These are phyloP conservation scores for Pichia californica DNA, from an alignment of 805 yeast species.

Conservation along the genomic window DNA sequence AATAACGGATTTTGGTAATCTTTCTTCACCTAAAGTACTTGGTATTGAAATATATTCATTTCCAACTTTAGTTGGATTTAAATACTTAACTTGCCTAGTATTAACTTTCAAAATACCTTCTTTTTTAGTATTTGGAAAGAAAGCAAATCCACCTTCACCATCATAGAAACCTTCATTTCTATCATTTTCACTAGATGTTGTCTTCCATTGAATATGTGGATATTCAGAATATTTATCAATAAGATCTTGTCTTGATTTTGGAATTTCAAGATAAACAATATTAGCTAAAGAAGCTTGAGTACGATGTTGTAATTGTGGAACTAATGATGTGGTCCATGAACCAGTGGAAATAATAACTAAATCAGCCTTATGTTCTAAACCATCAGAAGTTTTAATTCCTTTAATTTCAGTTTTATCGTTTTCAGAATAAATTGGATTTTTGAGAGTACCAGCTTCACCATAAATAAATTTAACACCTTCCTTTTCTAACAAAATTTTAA, in stretches of 20 bases:
- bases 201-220: conserved; percentile 17
- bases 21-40: conserved; percentile 12
- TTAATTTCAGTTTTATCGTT: conserved; percentile 5
- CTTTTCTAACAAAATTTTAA: conserved; percentile 12
- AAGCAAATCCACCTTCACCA: conserved; percentile 17
- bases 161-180: conserved; percentile 8
- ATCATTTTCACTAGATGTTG: conserved; percentile 13
- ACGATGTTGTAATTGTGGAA: conserved; percentile 13
- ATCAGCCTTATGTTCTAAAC: conserved; percentile 15
- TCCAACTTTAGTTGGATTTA: conserved; percentile 7
- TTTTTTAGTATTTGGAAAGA: conserved; percentile 14
- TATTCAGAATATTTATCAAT: conserved; percentile 20
- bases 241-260: conserved; percentile 19
- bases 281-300: conserved; percentile 20
- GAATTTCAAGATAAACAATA: conserved; percentile 16
- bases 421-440: conserved; percentile 2
- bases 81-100: conserved; percentile 13
- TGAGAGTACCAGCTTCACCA: conserved; percentile 16
- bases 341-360: conserved; percentile 18
- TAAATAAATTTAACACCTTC: conserved; percentile 17
- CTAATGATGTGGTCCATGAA: conserved; percentile 19
- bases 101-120: conserved; percentile 15
- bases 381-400: conserved; percentile 25
- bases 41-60: conserved; percentile 9
- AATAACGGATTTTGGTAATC: conserved; percentile 14